Conservation (phyloP, 495 filamentous ascomycete species). For the Xylaria bambusicola region DNA sequence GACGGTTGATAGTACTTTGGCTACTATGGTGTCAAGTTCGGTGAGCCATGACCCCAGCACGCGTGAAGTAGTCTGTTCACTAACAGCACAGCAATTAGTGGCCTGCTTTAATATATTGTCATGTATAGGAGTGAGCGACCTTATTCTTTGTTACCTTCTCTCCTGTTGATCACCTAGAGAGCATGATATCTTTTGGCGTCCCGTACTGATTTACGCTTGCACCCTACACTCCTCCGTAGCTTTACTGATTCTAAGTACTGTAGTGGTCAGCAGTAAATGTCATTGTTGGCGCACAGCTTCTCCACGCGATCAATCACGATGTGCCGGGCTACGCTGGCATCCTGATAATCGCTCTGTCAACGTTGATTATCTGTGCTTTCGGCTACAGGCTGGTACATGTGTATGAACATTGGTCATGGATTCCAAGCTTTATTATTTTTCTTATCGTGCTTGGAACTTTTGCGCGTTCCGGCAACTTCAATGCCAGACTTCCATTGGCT, state of each 20-base stretch:
- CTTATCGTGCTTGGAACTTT: slow-evolving; percentile 73
- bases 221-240: too few species aligned
- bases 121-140: slow-evolving; percentile 59
- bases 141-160: too few species aligned
- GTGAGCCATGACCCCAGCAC: too few species aligned
- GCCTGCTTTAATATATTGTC: slow-evolving; percentile 75
- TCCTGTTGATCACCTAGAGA: too few species aligned
- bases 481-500: slow-evolving; percentile 62
- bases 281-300: slow-evolving; percentile 78
- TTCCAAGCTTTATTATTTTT: slow-evolving; percentile 77
- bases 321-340: slow-evolving; percentile 78
- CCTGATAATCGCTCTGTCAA: slow-evolving; percentile 71
- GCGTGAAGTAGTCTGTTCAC: not conserved
- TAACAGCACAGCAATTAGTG: slow-evolving; percentile 40
- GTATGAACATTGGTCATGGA: slow-evolving; percentile 80
- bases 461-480: slow-evolving; percentile 73
- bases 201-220: too few species aligned
- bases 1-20: too few species aligned
- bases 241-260: too few species aligned
- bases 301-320: slow-evolving; percentile 71
- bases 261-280: slow-evolving; percentile 63
- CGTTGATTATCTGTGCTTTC: slow-evolving; percentile 70
- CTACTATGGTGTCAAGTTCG: slow-evolving; percentile 69
- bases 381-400: slow-evolving; percentile 80
- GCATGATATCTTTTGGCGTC: too few species aligned